Evolutionary conservation across 1,284 basidiomycete genomes (phyloP).

Genomic region (Polyporus tsugae): DNA sequence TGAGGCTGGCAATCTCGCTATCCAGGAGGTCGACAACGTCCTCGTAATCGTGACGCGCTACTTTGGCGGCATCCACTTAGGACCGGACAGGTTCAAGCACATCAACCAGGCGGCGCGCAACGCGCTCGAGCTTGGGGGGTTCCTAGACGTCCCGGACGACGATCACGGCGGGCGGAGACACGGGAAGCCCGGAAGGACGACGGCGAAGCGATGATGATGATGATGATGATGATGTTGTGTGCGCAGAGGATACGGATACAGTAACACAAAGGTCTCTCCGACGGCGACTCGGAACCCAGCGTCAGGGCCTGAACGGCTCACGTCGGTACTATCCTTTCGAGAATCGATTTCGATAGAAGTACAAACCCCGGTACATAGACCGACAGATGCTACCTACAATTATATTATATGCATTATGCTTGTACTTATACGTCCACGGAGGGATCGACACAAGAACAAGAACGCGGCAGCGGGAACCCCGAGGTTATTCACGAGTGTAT

Average conservation of each 20-base stretch:
- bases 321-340: no score
- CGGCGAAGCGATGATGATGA: constrained; percentile 20
- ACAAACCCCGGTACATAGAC: no score
- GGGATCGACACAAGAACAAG: not conserved
- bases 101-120: constrained; percentile 91
- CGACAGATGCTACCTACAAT: no score
- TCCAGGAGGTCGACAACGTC: constrained; percentile 85
- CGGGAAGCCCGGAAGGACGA: constrained; percentile 22
- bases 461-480: not conserved
- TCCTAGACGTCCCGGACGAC: constrained; percentile 57
- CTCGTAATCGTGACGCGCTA: constrained; percentile 86
- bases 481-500: not conserved
- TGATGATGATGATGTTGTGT: no score
- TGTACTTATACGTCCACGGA: not conserved
- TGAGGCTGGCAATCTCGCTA: no score
- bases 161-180: constrained; percentile 18
- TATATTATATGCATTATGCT: no score
- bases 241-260: no score
- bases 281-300: no score
- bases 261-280: no score
- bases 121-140: constrained; percentile 85
- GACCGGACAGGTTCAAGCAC: constrained; percentile 91
- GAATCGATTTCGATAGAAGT: not conserved
- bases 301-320: no score
- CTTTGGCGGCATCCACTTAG: constrained; percentile 84